Percentiles rank a stretch among this genome's conserved stretches.
phyloP scores from a whole-genome alignment of 441 rosid species.

The Syzygium malaccense region DNA sequence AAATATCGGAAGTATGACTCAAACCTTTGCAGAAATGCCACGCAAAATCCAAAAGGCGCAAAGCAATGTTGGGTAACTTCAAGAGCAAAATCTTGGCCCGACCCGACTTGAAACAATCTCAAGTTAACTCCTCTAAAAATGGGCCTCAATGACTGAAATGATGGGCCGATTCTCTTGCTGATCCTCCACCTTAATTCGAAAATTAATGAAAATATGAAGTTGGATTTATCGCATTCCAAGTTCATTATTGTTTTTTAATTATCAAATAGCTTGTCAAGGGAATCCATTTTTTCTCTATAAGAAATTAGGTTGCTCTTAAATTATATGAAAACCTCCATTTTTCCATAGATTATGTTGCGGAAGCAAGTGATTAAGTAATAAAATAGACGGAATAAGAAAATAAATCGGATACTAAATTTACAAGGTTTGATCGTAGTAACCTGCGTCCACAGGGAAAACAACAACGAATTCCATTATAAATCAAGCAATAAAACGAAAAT shows the following conservation, averaged over 20 bases:
- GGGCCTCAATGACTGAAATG: not conserved
- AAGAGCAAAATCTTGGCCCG: not conserved
- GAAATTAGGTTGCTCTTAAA: no score
- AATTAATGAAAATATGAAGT: not conserved
- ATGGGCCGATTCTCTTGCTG: not conserved
- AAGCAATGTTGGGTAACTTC: not conserved
- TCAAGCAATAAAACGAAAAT: no score
- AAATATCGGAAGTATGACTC: not conserved
- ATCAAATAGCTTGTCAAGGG: not conserved
- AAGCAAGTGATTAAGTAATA: no score
- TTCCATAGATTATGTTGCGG: no score
- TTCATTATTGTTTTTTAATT: not conserved
- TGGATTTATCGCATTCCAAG: not conserved
- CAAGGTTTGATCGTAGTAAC: no score
- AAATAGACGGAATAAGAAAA: no score
- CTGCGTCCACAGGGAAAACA: no score
- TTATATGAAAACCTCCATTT: no score
- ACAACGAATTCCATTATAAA: no score
- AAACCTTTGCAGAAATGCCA: not conserved
- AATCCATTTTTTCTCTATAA: no score
- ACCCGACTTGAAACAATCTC: not conserved
- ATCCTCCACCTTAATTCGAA: not conserved
- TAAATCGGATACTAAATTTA: no score
- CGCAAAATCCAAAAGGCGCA: not conserved
- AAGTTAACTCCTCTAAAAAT: not conserved